phyloP scores from a whole-genome alignment of 2,329 filamentous ascomycete genomes.

The Colletotrichum scovillei region DNA sequence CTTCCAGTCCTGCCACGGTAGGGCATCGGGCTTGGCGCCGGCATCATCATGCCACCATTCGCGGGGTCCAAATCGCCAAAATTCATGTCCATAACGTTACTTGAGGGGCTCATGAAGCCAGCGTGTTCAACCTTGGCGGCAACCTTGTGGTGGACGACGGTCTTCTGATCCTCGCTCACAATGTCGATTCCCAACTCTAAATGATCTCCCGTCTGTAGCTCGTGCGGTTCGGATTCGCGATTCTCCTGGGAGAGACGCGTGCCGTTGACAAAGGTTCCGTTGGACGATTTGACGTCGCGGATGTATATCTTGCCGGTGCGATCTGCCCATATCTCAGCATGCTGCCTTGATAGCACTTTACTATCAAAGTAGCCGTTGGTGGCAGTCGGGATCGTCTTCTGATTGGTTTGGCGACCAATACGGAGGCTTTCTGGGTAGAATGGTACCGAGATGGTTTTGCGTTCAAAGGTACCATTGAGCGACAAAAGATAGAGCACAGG shows the following conservation, averaged over 20 bases:
- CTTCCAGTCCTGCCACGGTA: slow-evolving; percentile 77
- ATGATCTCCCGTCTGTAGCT: slow-evolving; percentile 90
- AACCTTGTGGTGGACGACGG: slow-evolving; percentile 98
- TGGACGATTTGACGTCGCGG: slow-evolving; percentile 96
- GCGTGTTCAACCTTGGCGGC: slow-evolving; percentile 97
- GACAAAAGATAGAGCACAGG: slow-evolving; percentile 89
- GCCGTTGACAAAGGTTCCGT: slow-evolving; percentile 98
- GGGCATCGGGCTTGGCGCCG: slow-evolving; percentile 74
- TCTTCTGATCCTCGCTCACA: slow-evolving; percentile 98
- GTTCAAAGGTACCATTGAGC: slow-evolving; percentile 95
- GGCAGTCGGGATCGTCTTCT: slow-evolving; percentile 91
- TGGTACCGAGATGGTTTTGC: slow-evolving; percentile 94
- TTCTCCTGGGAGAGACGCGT: slow-evolving; percentile 92
- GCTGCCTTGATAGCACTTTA: slow-evolving; percentile 94
- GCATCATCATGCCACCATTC: slow-evolving; percentile 78
- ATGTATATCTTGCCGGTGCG: slow-evolving; percentile 92
- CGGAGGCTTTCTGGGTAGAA: slow-evolving; percentile 93
- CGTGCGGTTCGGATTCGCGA: slow-evolving; percentile 94
- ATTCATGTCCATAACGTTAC: slow-evolving; percentile 86
- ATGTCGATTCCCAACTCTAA: slow-evolving; percentile 98
- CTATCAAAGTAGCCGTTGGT: slow-evolving; percentile 97
- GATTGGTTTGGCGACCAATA: slow-evolving; percentile 96
- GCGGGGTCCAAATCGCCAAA: slow-evolving; percentile 92
- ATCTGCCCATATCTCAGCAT: slow-evolving; percentile 95
- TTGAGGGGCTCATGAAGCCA: slow-evolving; percentile 80